A percentile compares a stretch with the other conserved stretches of the same genome.
Conservation (phyloP, 495 filamentous ascomycete species). For the Xanthoparmelia taractica region DNA sequence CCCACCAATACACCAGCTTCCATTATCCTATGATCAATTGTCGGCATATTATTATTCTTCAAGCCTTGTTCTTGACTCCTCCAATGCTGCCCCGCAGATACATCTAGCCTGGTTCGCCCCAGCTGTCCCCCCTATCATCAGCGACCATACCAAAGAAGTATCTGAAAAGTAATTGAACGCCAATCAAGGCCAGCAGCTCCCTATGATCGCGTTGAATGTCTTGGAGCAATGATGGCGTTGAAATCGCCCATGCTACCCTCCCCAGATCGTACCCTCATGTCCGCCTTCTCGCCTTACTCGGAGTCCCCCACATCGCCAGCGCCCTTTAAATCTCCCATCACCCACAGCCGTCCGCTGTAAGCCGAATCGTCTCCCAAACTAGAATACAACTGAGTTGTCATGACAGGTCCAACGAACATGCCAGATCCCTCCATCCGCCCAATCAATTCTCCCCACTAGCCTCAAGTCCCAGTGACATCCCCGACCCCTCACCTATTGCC, state of each 20-base stretch:
- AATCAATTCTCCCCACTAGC: conserved; percentile 20
- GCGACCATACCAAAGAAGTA: not conserved
- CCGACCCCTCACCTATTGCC: conserved; percentile 61
- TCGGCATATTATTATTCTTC: not conserved
- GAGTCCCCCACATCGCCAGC: conserved; percentile 27
- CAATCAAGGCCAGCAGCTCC: not conserved
- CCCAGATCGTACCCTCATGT: conserved; percentile 24
- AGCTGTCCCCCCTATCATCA: not conserved
- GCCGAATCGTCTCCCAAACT: not conserved
- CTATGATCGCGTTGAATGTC: conserved; percentile 4
- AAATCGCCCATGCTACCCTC: conserved; percentile 27
- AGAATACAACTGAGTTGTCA: conserved; percentile 4
- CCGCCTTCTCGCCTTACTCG: conserved; percentile 28
- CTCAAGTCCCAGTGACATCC: conserved; percentile 26
- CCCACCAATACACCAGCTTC: conserved; percentile 1
- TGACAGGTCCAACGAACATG: conserved; percentile 23
- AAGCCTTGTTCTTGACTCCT: conserved; percentile 5
- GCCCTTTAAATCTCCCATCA: conserved; percentile 23
- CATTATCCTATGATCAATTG: conserved; percentile 4
- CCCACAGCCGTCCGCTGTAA: conserved; percentile 15
- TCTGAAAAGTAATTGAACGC: not conserved
- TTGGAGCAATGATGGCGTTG: conserved; percentile 24
- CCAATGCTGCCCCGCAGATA: conserved; percentile 16
- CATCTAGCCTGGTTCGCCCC: conserved; percentile 5
- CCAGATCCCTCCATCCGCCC: conserved; percentile 25